phyloP scores from a whole-genome alignment of 306 rosid genomes.

The Sicyos edulis region DNA sequence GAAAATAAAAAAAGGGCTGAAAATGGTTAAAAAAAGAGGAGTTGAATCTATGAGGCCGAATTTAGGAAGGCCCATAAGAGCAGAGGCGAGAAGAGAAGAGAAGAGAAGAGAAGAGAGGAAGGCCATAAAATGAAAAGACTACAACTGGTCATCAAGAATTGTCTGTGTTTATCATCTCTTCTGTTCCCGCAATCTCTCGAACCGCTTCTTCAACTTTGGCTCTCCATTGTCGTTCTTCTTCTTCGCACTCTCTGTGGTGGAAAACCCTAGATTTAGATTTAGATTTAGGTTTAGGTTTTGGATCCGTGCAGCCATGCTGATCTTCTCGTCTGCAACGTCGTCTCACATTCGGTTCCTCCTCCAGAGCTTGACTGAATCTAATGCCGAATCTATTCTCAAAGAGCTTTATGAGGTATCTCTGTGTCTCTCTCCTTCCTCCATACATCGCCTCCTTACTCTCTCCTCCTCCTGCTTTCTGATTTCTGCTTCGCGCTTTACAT shows the following conservation, averaged over 20 bases:
- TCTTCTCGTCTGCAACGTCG: slow-evolving; percentile 49
- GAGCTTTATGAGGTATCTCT: slow-evolving; percentile 77
- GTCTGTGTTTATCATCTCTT: too few relatives aligned
- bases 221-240: background rate
- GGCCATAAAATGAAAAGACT: too few relatives aligned
- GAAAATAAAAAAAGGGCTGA: too few relatives aligned
- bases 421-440: background rate
- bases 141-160: too few relatives aligned
- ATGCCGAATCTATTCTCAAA: slow-evolving; percentile 61
- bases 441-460: background rate
- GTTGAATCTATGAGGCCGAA: too few relatives aligned
- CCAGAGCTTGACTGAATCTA: slow-evolving; percentile 56
- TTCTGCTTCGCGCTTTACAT: background rate
- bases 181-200: background rate
- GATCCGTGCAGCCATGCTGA: slow-evolving; percentile 37
- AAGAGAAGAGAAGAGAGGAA: too few relatives aligned
- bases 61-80: too few relatives aligned
- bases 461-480: background rate
- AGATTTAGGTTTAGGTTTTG: background rate
- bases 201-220: background rate
- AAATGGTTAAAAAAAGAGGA: too few relatives aligned
- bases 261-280: too few relatives aligned
- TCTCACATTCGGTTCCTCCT: slow-evolving; percentile 86
- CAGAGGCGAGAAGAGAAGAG: too few relatives aligned
- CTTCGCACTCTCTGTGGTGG: background rate